Conservation (phyloP, 106 monocot genomes). For the Cymbidium sinense region DNA sequence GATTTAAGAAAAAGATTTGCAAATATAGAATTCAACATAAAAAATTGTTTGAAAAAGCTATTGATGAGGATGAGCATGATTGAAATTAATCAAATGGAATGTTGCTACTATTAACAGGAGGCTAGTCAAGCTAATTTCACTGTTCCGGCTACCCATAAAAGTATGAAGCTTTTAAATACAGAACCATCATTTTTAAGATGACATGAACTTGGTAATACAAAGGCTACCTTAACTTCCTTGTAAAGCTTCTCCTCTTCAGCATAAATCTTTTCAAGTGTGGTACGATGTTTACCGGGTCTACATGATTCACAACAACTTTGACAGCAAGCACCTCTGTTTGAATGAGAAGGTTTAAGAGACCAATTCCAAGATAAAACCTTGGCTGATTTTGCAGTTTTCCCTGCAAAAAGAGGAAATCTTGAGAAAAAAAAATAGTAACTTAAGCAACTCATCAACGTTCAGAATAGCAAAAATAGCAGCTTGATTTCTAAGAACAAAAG, state of each 20-base stretch:
- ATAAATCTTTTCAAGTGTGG: slow-evolving; percentile 64
- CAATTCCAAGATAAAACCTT: slow-evolving; percentile 89
- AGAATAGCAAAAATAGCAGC: too few relatives aligned
- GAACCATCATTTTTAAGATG: neutral
- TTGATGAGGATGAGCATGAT: neutral
- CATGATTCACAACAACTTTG: slow-evolving; percentile 19
- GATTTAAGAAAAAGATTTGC: neutral
- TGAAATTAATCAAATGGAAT: neutral
- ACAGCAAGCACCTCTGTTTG: slow-evolving; percentile 31
- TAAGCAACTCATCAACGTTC: neutral
- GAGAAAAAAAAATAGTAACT: neutral
- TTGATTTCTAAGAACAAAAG: neutral
- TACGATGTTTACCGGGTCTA: slow-evolving; percentile 40
- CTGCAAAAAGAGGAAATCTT: slow-evolving; percentile 21
- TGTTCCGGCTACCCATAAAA: neutral
- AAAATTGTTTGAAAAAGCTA: neutral
- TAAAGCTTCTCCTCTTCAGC: slow-evolving; percentile 71
- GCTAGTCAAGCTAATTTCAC: neutral
- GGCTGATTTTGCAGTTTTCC: slow-evolving; percentile 61
- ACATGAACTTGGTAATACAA: neutral
- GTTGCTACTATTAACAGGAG: too few relatives aligned
- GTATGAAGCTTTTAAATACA: neutral
- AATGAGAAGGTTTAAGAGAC: slow-evolving; percentile 55
- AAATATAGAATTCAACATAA: neutral
- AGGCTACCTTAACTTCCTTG: slow-evolving; percentile 75